Percentiles rank a stretch among this genome's conserved stretches.
Conservation (phyloP, 2,329 filamentous ascomycete species). For the Rhexocercosporidium sp. region DNA sequence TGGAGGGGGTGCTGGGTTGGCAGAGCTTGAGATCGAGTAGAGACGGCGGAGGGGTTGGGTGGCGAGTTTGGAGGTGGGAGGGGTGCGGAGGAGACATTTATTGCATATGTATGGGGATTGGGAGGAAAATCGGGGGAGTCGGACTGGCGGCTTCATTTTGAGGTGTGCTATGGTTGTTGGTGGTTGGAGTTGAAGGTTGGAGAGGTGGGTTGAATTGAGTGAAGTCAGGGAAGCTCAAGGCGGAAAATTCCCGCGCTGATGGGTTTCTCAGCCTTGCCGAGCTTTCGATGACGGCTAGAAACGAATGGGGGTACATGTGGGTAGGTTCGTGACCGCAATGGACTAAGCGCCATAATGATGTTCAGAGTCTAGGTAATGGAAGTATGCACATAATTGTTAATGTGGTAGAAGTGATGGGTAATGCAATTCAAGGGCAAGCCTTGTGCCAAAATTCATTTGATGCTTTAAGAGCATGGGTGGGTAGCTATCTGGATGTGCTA, state of each 20-base stretch:
- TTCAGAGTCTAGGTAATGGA: too few relatives aligned
- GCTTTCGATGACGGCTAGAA: neutral
- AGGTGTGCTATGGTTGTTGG: neutral
- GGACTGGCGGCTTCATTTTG: slow-evolving; percentile 33
- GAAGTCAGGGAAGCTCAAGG: neutral
- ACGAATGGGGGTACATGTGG: too few relatives aligned
- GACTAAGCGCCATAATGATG: too few relatives aligned
- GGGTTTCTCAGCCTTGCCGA: slow-evolving; percentile 30
- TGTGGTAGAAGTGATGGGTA: neutral
- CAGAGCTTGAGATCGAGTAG: slow-evolving; percentile 14
- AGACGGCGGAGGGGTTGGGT: slow-evolving; percentile 2
- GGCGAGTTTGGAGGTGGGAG: neutral
- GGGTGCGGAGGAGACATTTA: slow-evolving; percentile 27
- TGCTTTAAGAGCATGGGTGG: neutral
- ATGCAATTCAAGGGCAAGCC: neutral
- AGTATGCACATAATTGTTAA: too few relatives aligned
- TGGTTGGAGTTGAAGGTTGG: neutral
- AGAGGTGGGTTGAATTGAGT: slow-evolving; percentile 3
- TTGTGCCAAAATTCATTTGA: neutral
- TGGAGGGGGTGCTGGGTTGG: slow-evolving; percentile 40
- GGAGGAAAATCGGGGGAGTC: slow-evolving; percentile 15
- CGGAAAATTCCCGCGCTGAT: slow-evolving; percentile 18
- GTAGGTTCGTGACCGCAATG: too few relatives aligned
- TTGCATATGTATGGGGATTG: slow-evolving; percentile 33
- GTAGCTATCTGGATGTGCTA: neutral